Conservation (phyloP, 352 stramenopile genomes). For the Stephanocyclus meneghinianus region DNA sequence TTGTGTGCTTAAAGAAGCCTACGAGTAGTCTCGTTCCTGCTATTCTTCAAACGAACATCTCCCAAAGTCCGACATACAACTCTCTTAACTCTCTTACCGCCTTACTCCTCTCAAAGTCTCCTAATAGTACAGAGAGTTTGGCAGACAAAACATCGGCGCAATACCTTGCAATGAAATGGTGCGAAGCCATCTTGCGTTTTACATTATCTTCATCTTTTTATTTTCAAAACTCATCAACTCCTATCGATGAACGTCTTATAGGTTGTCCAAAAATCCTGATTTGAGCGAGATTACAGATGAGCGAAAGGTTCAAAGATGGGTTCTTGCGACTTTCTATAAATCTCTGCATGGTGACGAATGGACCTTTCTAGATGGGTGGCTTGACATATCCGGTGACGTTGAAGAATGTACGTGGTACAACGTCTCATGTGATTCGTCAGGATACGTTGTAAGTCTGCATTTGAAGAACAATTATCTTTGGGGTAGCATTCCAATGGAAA, state of each 20-base stretch:
- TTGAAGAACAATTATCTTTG: constrained; percentile 44
- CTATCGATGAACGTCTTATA: constrained; percentile 3
- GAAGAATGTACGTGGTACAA: constrained; percentile 57
- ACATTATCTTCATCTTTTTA: neutral
- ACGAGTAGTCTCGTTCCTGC: neutral
- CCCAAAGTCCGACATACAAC: neutral
- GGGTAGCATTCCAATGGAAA: constrained; percentile 35
- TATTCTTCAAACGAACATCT: constrained; percentile 4
- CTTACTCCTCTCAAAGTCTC: constrained; percentile 25
- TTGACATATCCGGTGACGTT: constrained; percentile 19
- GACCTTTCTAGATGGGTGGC: constrained; percentile 36
- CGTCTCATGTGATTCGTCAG: constrained; percentile 33
- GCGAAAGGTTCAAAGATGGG: constrained; percentile 48
- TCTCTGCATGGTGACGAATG: constrained; percentile 45
- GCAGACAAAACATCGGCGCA: constrained; percentile 31
- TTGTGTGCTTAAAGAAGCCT: neutral
- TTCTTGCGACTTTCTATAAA: constrained; percentile 37
- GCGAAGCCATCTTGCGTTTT: neutral
- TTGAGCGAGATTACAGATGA: constrained; percentile 18
- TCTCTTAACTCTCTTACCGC: constrained; percentile 6
- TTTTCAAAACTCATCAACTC: neutral
- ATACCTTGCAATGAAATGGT: constrained; percentile 50
- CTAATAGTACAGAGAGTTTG: constrained; percentile 32
- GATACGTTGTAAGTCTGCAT: constrained; percentile 33
- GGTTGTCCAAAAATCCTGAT: constrained; percentile 34